Conservation (phyloP, 805 yeast species). For the Pichia deserticola region DNA sequence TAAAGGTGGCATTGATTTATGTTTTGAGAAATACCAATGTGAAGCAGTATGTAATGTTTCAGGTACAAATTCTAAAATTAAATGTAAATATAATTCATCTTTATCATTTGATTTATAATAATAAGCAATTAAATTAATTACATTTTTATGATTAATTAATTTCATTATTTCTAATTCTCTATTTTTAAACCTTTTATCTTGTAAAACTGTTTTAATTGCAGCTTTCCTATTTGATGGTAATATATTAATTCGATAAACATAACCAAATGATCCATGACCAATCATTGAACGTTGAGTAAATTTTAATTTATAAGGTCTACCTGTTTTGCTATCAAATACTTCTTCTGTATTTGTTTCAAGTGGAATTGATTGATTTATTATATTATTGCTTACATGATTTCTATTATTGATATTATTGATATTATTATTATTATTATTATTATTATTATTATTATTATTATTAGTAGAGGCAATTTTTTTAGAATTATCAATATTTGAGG, state of each 20-base stretch:
- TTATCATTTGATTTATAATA: constrained; percentile 62
- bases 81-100: constrained; percentile 77
- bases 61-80: constrained; percentile 90
- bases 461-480: not conserved
- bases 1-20: constrained; percentile 75
- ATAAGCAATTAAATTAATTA: constrained; percentile 81
- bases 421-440: not conserved
- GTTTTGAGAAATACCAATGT: constrained; percentile 71
- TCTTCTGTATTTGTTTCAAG: constrained; percentile 42
- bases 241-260: constrained; percentile 84
- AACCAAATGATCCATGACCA: constrained; percentile 99
- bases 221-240: constrained; percentile 69
- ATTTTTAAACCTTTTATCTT: constrained; percentile 88
- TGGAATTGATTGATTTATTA: not conserved
- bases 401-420: not conserved
- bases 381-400: no score
- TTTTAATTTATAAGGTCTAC: constrained; percentile 51
- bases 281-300: constrained; percentile 84
- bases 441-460: not conserved
- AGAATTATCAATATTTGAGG: no score
- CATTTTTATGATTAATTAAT: constrained; percentile 73
- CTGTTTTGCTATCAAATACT: constrained; percentile 67
- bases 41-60: constrained; percentile 89
- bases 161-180: constrained; percentile 96
- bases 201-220: constrained; percentile 94